Conservation (phyloP, 2,329 filamentous ascomycete species). For the Penicillium hordei region DNA sequence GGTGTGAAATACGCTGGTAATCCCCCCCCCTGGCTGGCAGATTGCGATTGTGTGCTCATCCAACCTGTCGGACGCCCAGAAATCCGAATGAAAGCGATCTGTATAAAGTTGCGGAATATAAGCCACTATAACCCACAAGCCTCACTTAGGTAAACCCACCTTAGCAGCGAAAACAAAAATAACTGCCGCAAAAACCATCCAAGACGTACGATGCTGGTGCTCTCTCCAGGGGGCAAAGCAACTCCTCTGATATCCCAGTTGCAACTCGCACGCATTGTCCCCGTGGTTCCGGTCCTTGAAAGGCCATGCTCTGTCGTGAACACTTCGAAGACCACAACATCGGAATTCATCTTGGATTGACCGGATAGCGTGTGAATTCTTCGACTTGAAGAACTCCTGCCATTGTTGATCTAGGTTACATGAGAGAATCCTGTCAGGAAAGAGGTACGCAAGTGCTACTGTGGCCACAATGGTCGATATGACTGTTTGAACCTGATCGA, state of each 20-base stretch:
- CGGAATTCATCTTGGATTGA: constrained; percentile 35
- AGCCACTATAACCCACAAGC: neutral
- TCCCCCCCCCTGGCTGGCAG: neutral
- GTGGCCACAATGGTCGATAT: constrained; percentile 32
- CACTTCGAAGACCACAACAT: constrained; percentile 39
- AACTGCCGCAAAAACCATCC: constrained; percentile 31
- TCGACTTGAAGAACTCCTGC: constrained; percentile 32
- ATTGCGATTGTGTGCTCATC: constrained; percentile 1
- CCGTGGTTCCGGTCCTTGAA: constrained; percentile 35
- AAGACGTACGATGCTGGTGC: constrained; percentile 28
- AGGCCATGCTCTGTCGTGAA: constrained; percentile 41
- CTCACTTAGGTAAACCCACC: constrained; percentile 14
- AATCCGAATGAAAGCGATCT: constrained; percentile 5
- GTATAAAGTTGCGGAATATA: neutral
- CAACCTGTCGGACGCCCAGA: constrained; percentile 1
- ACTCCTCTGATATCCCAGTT: constrained; percentile 32
- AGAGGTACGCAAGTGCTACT: constrained; percentile 31
- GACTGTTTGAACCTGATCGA: constrained; percentile 25
- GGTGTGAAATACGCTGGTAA: constrained; percentile 13
- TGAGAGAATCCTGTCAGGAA: constrained; percentile 24
- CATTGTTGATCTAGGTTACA: constrained; percentile 36
- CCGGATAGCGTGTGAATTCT: constrained; percentile 33
- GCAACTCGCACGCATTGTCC: constrained; percentile 34
- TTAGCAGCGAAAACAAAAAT: constrained; percentile 24
- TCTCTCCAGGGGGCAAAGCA: constrained; percentile 34